Evolutionary conservation across 108 stramenopile species (phyloP).

Genomic region (Fragilaria crotonensis): DNA sequence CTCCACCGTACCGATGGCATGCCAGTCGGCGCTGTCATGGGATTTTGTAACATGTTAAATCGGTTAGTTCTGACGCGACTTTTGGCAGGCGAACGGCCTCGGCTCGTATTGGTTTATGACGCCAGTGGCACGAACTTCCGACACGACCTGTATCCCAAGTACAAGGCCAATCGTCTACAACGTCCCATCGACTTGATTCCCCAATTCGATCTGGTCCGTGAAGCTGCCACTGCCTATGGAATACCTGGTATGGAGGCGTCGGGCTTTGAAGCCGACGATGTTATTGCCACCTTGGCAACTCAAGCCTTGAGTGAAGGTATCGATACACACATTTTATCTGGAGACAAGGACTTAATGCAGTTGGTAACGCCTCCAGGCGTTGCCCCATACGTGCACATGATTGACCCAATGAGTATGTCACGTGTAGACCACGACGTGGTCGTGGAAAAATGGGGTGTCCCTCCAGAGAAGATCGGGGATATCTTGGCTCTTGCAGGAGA

Average conservation of each 20-base stretch:
- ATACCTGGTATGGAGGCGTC: slow-evolving; percentile 60
- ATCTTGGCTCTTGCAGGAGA: slow-evolving; percentile 84
- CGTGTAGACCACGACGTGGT: slow-evolving; percentile 56
- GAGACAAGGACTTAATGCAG: slow-evolving; percentile 91
- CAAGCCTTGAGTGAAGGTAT: slow-evolving; percentile 54
- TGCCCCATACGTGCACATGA: slow-evolving; percentile 53
- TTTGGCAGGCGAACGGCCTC: slow-evolving; percentile 52
- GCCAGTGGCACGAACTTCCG: slow-evolving; percentile 56
- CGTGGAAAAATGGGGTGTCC: slow-evolving; percentile 69
- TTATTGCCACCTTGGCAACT: slow-evolving; percentile 76
- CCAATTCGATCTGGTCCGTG: slow-evolving; percentile 67
- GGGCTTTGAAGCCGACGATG: slow-evolving; percentile 87
- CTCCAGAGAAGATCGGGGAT: slow-evolving; percentile 64
- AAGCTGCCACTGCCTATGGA: slow-evolving; percentile 79
- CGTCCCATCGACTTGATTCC: slow-evolving; percentile 80
- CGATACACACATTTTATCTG: slow-evolving; percentile 63
- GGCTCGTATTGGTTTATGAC: slow-evolving; percentile 81
- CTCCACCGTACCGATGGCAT: slow-evolving; percentile 78
- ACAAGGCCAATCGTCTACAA: slow-evolving; percentile 76
- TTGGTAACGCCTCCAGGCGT: slow-evolving; percentile 46
- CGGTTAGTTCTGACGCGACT: slow-evolving; percentile 49
- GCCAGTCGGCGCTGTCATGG: slow-evolving; percentile 77
- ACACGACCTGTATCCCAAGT: slow-evolving; percentile 64
- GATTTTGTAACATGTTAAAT: slow-evolving; percentile 86
- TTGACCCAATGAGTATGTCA: slow-evolving; percentile 75